A percentile compares a stretch with the other conserved stretches of the same genome.
Evolutionary conservation across 225 moss, liverwort and hornwort species (phyloP).

Genomic region (Thuidium tamariscinum): DNA sequence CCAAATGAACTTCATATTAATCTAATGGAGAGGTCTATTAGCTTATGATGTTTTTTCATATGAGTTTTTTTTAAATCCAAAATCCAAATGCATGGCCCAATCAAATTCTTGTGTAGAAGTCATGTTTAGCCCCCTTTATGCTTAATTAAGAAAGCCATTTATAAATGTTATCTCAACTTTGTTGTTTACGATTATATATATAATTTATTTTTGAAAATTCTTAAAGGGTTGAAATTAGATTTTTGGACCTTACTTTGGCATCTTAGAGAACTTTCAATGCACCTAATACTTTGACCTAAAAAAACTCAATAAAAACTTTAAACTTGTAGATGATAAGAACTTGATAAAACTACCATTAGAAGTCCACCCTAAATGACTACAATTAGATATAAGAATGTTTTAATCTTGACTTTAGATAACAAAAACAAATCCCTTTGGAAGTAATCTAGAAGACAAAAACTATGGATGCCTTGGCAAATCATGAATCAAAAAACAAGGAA

Average conservation of each 20-base stretch:
- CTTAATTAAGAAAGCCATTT: too few species aligned
- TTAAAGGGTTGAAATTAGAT: background rate
- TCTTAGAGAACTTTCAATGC: background rate
- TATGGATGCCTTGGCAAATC: background rate
- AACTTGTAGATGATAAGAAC: background rate
- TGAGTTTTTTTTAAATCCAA: too few species aligned
- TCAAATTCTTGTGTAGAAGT: too few species aligned
- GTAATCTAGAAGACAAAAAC: background rate
- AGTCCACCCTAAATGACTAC: background rate
- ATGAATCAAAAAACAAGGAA: fast-evolving
- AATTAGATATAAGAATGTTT: background rate
- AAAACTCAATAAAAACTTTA: background rate
- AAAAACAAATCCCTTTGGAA: background rate
- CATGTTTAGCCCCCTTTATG: too few species aligned
- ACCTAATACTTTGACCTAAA: background rate
- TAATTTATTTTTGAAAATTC: too few species aligned
- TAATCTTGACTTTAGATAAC: background rate
- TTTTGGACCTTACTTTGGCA: fast-evolving
- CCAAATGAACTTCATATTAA: too few species aligned
- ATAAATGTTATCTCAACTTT: too few species aligned
- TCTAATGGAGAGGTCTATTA: too few species aligned
- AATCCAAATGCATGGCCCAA: too few species aligned
- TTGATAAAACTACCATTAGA: background rate
- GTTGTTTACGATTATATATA: too few species aligned
- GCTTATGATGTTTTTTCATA: too few species aligned